These are phyloP conservation scores for Chlorella ohadii DNA, from an alignment of 139 green algal species.

Conservation along the genomic window DNA sequence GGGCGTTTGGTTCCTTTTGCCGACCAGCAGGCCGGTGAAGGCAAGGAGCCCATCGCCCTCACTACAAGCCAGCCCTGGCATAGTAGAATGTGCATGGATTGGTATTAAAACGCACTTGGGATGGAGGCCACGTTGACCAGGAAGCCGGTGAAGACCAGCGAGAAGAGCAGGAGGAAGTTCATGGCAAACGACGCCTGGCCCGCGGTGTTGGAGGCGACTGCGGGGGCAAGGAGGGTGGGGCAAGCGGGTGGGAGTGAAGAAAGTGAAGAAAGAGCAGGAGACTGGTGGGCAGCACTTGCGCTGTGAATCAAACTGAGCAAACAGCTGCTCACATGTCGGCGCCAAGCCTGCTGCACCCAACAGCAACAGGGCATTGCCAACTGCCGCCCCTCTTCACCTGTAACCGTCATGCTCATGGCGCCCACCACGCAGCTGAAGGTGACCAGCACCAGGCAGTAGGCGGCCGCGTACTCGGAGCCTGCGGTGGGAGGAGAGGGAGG, in stretches of 20 bases:
- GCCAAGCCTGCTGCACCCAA: too few species aligned
- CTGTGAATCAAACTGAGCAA: too few species aligned
- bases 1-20: too few species aligned
- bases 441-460: constrained; percentile 57
- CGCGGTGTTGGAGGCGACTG: constrained; percentile 51
- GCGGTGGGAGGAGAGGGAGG: not conserved
- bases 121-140: constrained; percentile 40
- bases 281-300: too few species aligned
- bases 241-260: not conserved
- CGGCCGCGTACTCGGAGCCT: constrained; percentile 38
- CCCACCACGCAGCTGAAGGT: constrained; percentile 57
- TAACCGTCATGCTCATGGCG: constrained; percentile 68
- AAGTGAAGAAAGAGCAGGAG: too few species aligned
- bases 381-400: not conserved
- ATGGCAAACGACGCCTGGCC: constrained; percentile 77
- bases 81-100: too few species aligned
- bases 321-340: too few species aligned
- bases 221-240: not conserved
- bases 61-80: not conserved
- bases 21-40: too few species aligned
- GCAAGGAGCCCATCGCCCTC: too few species aligned
- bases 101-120: constrained; percentile 16
- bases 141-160: constrained; percentile 72
- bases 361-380: too few species aligned
- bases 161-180: constrained; percentile 81